A percentile compares a stretch with the other conserved stretches of the same genome.
Evolutionary conservation across 2,329 filamentous ascomycete species (phyloP).

Genomic region (Epichloe hybrida): DNA sequence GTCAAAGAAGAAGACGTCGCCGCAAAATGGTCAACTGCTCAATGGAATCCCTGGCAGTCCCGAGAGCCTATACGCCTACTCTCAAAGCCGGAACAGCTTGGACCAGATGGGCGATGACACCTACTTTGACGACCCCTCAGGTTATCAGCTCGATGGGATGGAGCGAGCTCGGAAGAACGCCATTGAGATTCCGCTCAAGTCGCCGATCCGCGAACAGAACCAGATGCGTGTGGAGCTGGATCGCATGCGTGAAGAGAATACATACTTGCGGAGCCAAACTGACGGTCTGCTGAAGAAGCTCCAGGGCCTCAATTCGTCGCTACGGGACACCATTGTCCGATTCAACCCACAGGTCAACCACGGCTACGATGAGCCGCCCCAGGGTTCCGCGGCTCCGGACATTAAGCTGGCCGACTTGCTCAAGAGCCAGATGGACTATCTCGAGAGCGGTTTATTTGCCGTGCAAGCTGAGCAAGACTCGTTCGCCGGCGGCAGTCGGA

Average conservation of each 20-base stretch:
- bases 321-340: slow-evolving; percentile 53
- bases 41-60: slow-evolving; percentile 59
- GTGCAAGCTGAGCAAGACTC: slow-evolving; percentile 45
- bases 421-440: slow-evolving; percentile 51
- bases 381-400: slow-evolving; percentile 12
- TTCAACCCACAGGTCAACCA: slow-evolving; percentile 43
- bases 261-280: slow-evolving; percentile 20
- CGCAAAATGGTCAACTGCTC: slow-evolving; percentile 26
- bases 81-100: slow-evolving; percentile 45
- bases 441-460: slow-evolving; percentile 50
- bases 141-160: slow-evolving; percentile 56
- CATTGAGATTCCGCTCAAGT: slow-evolving; percentile 46
- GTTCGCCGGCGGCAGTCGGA: slow-evolving; percentile 16
- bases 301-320: slow-evolving; percentile 50
- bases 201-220: slow-evolving; percentile 40
- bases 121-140: slow-evolving; percentile 63
- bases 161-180: slow-evolving; percentile 32
- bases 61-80: slow-evolving; percentile 61
- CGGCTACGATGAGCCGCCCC: slow-evolving; percentile 31
- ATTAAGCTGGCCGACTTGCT: slow-evolving; percentile 34
- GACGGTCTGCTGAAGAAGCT: slow-evolving; percentile 36
- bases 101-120: slow-evolving; percentile 41
- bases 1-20: slow-evolving; percentile 41
- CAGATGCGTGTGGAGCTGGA: slow-evolving; percentile 36
- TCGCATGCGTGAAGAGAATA: slow-evolving; percentile 31